phyloP scores from a whole-genome alignment of 108 stramenopile genomes.

The Conticribra weissflogii region DNA sequence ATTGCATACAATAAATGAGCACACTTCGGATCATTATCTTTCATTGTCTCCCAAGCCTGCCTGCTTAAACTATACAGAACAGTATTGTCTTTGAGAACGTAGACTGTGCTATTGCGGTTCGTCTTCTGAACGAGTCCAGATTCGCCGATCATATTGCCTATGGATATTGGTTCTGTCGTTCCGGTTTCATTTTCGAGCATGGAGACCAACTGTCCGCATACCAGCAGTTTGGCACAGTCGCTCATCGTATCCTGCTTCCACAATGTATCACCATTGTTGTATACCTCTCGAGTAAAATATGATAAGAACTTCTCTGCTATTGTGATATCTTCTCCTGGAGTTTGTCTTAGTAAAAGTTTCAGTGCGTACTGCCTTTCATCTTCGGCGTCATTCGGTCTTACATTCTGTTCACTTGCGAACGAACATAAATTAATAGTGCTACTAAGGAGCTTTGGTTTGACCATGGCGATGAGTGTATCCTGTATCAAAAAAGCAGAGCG shows the following conservation, averaged over 20 bases:
- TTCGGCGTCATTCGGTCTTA: slow-evolving; percentile 16
- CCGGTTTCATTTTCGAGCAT: slow-evolving; percentile 44
- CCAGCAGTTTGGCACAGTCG: slow-evolving; percentile 64
- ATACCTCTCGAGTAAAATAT: slow-evolving; percentile 56
- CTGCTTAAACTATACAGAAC: slow-evolving; percentile 20
- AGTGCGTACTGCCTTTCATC: slow-evolving; percentile 28
- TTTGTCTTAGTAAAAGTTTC: slow-evolving; percentile 21
- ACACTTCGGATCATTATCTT: slow-evolving; percentile 44
- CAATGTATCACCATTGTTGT: slow-evolving; percentile 52
- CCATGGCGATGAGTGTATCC: slow-evolving; percentile 64
- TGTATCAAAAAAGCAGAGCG: slow-evolving; percentile 6
- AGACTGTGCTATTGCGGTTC: slow-evolving; percentile 31
- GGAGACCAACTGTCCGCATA: slow-evolving; percentile 49
- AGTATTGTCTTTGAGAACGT: slow-evolving; percentile 12
- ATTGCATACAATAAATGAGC: slow-evolving; percentile 62
- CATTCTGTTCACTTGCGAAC: slow-evolving; percentile 4
- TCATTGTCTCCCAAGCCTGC: slow-evolving; percentile 16
- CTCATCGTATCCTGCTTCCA: slow-evolving; percentile 63
- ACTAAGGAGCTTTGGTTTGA: slow-evolving; percentile 47
- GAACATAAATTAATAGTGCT: slow-evolving; percentile 28
- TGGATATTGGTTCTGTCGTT: slow-evolving; percentile 43
- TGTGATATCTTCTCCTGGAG: slow-evolving; percentile 28
- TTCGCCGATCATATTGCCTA: slow-evolving; percentile 36
- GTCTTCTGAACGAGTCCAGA: slow-evolving; percentile 27
- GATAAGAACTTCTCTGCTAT: slow-evolving; percentile 40